phyloP scores from a whole-genome alignment of 306 rosid genomes.

The Begonia peltatifolia region DNA sequence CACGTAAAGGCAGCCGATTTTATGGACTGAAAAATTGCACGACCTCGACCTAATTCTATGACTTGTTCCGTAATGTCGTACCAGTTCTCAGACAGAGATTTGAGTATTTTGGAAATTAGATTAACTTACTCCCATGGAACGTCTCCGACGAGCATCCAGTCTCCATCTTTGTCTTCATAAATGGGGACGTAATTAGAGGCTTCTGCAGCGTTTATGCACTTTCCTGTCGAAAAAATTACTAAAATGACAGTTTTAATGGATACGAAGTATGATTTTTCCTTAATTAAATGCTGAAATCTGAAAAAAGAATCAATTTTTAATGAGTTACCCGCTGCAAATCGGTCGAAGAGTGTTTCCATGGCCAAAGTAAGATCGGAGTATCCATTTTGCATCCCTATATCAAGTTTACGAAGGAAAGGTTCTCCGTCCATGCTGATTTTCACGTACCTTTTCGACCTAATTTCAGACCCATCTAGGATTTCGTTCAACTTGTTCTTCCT shows the following conservation, averaged over 20 bases:
- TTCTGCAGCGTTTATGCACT: conserved; percentile 52
- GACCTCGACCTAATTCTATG: neutral
- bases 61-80: neutral
- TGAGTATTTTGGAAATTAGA: too few species aligned
- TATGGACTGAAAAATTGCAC: neutral
- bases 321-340: conserved; percentile 51
- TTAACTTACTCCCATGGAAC: conserved; percentile 94
- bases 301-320: neutral
- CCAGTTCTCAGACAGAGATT: neutral
- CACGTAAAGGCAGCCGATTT: neutral
- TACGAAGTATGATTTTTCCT: too few species aligned
- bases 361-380: conserved; percentile 56
- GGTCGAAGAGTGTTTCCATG: conserved; percentile 65
- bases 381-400: conserved; percentile 38
- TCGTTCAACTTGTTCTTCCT: conserved; percentile 43
- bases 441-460: conserved; percentile 47
- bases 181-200: conserved; percentile 63
- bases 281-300: neutral
- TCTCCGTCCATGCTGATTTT: conserved; percentile 96
- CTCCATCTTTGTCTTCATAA: conserved; percentile 95
- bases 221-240: conserved; percentile 32
- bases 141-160: conserved; percentile 97
- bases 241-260: too few species aligned
- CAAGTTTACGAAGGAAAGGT: conserved; percentile 81
- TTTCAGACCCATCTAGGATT: conserved; percentile 3